Evolutionary conservation across 1,284 basidiomycete species (phyloP).

Genomic region (Austroboletus olivaceoglutinosus): DNA sequence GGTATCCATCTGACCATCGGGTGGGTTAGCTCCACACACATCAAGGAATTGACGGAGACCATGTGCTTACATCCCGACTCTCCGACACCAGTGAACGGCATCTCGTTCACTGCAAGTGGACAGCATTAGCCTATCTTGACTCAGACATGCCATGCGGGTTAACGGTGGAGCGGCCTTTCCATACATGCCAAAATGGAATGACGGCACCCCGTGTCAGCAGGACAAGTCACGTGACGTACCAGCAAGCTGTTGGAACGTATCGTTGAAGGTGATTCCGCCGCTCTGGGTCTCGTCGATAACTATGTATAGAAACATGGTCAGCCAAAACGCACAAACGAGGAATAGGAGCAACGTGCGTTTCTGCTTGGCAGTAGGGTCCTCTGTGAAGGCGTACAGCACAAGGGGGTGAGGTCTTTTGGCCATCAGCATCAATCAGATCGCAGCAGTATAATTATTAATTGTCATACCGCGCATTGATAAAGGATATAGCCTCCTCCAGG

Average conservation of each 20-base stretch:
- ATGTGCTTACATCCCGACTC: slow-evolving; percentile 43
- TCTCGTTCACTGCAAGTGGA: slow-evolving; percentile 14
- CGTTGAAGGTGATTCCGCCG: slow-evolving; percentile 54
- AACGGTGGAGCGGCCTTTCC: neutral
- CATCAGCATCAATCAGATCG: slow-evolving; percentile 2
- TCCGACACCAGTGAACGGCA: slow-evolving; percentile 38
- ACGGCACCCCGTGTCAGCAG: slow-evolving; percentile 4
- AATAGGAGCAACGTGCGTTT: slow-evolving; percentile 14
- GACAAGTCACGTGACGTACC: slow-evolving; percentile 14
- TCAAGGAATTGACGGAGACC: slow-evolving; percentile 17
- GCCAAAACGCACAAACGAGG: neutral
- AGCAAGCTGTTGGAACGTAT: slow-evolving; percentile 47
- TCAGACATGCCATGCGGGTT: neutral
- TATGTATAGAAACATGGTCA: slow-evolving; percentile 2
- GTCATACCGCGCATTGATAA: slow-evolving; percentile 46
- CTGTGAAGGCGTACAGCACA: slow-evolving; percentile 31
- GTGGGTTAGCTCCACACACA: slow-evolving; percentile 3
- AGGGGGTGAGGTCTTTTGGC: slow-evolving; percentile 24
- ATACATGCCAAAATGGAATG: neutral
- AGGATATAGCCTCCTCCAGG: slow-evolving; percentile 34
- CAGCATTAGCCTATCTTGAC: neutral
- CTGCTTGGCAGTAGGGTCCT: slow-evolving; percentile 25
- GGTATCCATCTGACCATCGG: slow-evolving; percentile 38
- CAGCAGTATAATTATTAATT: no score
- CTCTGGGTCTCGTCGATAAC: slow-evolving; percentile 49